Evolutionary conservation across 352 stramenopile genomes (phyloP), one percentile per base, ranked within the genome.

Genomic region (Globisporangium spiculum): DNA sequence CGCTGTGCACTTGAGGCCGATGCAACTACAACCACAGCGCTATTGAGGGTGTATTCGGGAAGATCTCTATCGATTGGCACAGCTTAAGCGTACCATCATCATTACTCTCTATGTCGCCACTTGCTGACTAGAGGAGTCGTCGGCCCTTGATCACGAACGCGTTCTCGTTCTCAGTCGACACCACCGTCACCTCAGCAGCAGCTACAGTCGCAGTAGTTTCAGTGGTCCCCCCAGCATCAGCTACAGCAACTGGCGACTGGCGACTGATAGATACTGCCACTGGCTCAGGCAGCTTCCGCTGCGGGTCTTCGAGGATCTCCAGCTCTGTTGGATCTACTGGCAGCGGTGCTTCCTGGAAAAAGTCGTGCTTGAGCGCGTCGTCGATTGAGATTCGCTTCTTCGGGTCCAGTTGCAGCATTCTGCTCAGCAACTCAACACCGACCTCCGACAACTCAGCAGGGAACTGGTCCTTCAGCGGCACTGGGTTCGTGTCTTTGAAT

Each of bases 401-500:
- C 9, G 86, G 86, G 68, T 92, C 77, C 16, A 94, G 38, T 26
- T 75, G 54, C 3, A 94, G 70, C 53, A 94, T 50, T 36, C 81
- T 70, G 14, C 59, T 36, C 30, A 93, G 63, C 56, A 94, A 63
- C 53, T 92, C 78, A 0, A 93, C 66, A 6, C 86, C 86, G 0
- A 66, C 56, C 14, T 63, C 14, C 9, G 83, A 88, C n/a, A 93
- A 71, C 20, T 57, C 61, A 60, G 78, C 71, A 1, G 79, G 75
- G 60, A 94, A 90, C 59, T 91, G 86, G 20, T 82, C 78, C 0
- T 54, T 46, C 38, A 94, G 63, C n/a, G 85, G 76, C 60, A 54
- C 71, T 3, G 87, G 84, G 4, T 84, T 80, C 10, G 87, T 92
- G 50, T 83, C 73, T 50, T 88, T 88, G 66, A 93, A 94, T n/a